These are phyloP conservation scores for Metschnikowia noctiluminum DNA, from an alignment of 805 yeast species.

Conservation along the genomic window DNA sequence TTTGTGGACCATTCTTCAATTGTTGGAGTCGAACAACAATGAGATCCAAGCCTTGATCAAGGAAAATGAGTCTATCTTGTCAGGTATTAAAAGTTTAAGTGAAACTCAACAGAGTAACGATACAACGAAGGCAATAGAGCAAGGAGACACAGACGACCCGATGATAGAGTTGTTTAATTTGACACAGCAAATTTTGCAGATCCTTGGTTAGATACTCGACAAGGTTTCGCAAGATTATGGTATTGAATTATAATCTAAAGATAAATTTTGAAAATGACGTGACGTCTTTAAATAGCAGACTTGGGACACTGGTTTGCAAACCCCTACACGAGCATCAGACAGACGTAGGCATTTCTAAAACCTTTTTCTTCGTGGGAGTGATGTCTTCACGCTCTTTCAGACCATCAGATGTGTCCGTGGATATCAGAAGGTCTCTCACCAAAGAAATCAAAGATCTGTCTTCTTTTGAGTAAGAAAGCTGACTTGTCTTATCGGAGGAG, in stretches of 20 bases:
- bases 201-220: slow-evolving; percentile 29
- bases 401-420: neutral
- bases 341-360: too few species aligned
- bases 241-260: neutral
- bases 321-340: too few species aligned
- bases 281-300: too few species aligned
- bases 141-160: slow-evolving; percentile 55
- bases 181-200: slow-evolving; percentile 64
- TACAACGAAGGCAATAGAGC: slow-evolving; percentile 9
- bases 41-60: slow-evolving; percentile 56
- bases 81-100: slow-evolving; percentile 50
- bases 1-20: slow-evolving; percentile 91
- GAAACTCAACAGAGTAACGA: slow-evolving; percentile 29
- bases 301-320: too few species aligned
- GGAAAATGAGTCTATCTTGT: slow-evolving; percentile 50
- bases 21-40: slow-evolving; percentile 79
- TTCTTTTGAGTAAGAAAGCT: too few species aligned
- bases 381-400: neutral
- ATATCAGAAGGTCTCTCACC: neutral
- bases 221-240: neutral
- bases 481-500: neutral
- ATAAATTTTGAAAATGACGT: neutral
- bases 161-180: slow-evolving; percentile 61
- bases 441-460: neutral
- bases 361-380: too few species aligned